Percentiles rank a stretch among this genome's conserved stretches.
Evolutionary conservation across 768 basidiomycete species (phyloP).

Genomic region (Piloderma croceum): DNA sequence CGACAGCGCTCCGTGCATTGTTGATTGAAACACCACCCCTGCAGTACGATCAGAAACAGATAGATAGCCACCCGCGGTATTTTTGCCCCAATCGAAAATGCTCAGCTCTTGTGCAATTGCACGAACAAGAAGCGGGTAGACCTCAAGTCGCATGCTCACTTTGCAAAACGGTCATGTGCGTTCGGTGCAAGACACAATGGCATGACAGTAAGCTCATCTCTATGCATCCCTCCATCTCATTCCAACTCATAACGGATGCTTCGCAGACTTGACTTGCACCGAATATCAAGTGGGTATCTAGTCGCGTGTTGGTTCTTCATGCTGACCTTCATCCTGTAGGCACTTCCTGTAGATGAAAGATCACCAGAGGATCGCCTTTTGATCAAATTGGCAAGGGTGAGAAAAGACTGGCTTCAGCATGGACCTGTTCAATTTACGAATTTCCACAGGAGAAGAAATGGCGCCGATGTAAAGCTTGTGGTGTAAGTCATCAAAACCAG

Average conservation of each 20-base stretch:
- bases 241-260: not conserved
- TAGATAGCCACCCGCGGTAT: too few relatives aligned
- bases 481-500: too few relatives aligned
- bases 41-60: conserved; percentile 32
- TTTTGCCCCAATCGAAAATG: conserved; percentile 35
- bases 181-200: conserved; percentile 30
- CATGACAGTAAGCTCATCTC: conserved; percentile 23
- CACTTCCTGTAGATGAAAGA: conserved; percentile 31
- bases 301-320: not conserved
- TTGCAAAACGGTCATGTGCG: conserved; percentile 29
- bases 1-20: not conserved
- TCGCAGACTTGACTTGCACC: conserved; percentile 24
- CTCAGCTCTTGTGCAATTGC: too few relatives aligned
- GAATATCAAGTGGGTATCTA: conserved; percentile 21
- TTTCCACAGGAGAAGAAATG: too few relatives aligned
- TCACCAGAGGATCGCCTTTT: conserved; percentile 35
- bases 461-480: too few relatives aligned
- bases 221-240: not conserved
- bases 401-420: too few relatives aligned
- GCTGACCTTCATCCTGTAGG: conserved; percentile 18
- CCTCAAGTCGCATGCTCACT: conserved; percentile 30
- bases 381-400: conserved; percentile 29
- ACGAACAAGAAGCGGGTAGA: conserved; percentile 26
- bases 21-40: not conserved
- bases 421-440: too few relatives aligned